Base-by-base conservation (phyloP, 1,139 yeast genomes). In the Suhomyces atakaporum region DNA sequence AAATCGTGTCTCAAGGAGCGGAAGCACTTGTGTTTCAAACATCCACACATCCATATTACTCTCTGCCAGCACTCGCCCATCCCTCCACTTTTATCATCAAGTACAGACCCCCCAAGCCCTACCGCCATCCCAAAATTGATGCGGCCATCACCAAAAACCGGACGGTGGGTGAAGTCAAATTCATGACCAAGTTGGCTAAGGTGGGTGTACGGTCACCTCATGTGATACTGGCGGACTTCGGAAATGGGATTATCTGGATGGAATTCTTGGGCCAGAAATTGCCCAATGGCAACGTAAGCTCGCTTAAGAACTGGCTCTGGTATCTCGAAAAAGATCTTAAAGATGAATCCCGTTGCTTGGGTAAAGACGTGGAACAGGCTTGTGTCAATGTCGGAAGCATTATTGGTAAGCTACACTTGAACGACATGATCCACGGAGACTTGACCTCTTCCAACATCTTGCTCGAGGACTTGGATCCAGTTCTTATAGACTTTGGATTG, bases 341-440 rank as follows among this genome's bases (percentile, higher is more conserved):
- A 3, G 42, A 47, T 22, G 51, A 50, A 18, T 9, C 27, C 10
- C 11, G 23, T 13, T 56, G 77, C 60, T 38, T 56, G 47, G 39
- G 61, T 23, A 60, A 51, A 0, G 58, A 60, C 3, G 83, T 79
- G 0, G 53, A 70, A 43, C 42, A 45, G 0, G 63, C 77, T 2
- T 61, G 84, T 44, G 43, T 43, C 5, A 55, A 59, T 13, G 88
- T 86, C 2, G 99, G 98, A 0, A 53, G 55, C 26, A 75, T 80
- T 39, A 76, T 94, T 31, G 97, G 85, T 0, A 58, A 70, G 36
- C 63, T 92, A 50, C 99, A 94, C 61, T 54, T 74, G 46, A 70
- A 78, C 43, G 95, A 88, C 46, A 77, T 87, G 62, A 81, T 89
- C 19, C 99, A 94, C 57, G 98, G 99, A 1, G 99, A 94, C 56